phyloP scores from a whole-genome alignment of 2,329 filamentous ascomycete genomes.

The Pestalotiopsis sp. region DNA sequence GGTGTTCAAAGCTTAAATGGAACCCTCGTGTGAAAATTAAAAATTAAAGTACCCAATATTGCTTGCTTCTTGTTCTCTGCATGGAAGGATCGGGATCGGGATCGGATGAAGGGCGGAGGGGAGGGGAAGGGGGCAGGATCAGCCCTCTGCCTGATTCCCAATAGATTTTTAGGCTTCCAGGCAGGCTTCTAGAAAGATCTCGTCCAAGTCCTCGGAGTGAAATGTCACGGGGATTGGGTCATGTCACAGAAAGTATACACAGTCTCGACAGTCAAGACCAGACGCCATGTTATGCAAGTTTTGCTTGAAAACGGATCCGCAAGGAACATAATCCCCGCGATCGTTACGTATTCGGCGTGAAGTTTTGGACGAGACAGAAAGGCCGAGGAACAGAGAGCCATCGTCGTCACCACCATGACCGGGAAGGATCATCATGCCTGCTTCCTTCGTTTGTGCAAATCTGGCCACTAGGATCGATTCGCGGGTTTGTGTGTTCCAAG shows the following conservation, averaged over 20 bases:
- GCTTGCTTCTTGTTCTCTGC: background rate
- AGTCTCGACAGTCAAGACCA: no score
- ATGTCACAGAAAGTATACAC: no score
- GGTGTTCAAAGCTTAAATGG: background rate
- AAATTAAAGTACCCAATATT: background rate
- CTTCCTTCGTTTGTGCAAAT: background rate
- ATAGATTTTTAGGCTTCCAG: background rate
- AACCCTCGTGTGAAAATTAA: background rate
- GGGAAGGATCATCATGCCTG: background rate
- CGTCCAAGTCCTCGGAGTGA: background rate
- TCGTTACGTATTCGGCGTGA: no score
- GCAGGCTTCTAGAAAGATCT: background rate
- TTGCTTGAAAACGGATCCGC: background rate
- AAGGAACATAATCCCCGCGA: background rate
- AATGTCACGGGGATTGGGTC: no score
- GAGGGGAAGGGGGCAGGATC: background rate
- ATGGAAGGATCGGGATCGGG: background rate
- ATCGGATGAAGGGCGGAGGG: background rate
- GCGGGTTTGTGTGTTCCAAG: background rate
- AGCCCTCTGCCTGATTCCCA: background rate
- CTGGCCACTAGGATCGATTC: background rate
- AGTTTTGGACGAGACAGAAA: no score
- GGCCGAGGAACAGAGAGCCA: no score
- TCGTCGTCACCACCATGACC: no score
- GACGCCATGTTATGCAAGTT: no score